Conservation (phyloP, 1,139 yeast species). For the Kluyveromyces marxianus region DNA sequence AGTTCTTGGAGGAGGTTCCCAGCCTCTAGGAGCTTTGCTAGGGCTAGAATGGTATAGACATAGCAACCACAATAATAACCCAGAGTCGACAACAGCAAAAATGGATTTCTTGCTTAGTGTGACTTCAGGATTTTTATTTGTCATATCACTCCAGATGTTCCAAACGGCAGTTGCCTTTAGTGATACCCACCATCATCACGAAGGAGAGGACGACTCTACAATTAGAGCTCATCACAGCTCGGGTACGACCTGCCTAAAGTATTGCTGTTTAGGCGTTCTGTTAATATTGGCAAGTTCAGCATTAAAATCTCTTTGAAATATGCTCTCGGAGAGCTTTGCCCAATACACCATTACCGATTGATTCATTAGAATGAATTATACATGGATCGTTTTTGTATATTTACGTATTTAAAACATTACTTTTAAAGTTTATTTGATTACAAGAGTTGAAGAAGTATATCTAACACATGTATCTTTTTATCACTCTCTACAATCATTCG, state of each 20-base stretch:
- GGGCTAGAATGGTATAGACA: constrained; percentile 53
- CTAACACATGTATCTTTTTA: too few species aligned
- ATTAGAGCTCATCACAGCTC: constrained; percentile 24
- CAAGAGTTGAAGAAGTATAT: neutral
- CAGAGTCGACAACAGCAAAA: constrained; percentile 8
- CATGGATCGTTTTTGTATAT: too few species aligned
- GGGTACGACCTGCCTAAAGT: constrained; percentile 29
- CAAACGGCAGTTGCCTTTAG: constrained; percentile 34
- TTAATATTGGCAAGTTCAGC: constrained; percentile 26
- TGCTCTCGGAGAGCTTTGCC: neutral
- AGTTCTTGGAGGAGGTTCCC: constrained; percentile 73
- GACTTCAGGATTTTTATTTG: constrained; percentile 78
- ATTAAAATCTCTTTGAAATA: constrained; percentile 7
- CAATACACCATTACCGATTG: too few species aligned
- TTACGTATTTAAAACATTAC: neutral
- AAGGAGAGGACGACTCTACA: constrained; percentile 22
- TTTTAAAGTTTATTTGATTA: neutral
- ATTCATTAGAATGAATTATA: too few species aligned
- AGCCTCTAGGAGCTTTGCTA: constrained; percentile 78
- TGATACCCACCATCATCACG: constrained; percentile 31
- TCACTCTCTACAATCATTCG: neutral
- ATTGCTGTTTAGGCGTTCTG: constrained; percentile 30
- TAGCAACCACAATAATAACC: constrained; percentile 8
- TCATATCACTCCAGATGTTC: constrained; percentile 80
- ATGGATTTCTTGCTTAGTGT: constrained; percentile 47